Percentiles rank a stretch among this genome's conserved stretches.
These are phyloP conservation scores for Zygoascus bituminiphila DNA, from an alignment of 805 yeast species.

Conservation along the genomic window DNA sequence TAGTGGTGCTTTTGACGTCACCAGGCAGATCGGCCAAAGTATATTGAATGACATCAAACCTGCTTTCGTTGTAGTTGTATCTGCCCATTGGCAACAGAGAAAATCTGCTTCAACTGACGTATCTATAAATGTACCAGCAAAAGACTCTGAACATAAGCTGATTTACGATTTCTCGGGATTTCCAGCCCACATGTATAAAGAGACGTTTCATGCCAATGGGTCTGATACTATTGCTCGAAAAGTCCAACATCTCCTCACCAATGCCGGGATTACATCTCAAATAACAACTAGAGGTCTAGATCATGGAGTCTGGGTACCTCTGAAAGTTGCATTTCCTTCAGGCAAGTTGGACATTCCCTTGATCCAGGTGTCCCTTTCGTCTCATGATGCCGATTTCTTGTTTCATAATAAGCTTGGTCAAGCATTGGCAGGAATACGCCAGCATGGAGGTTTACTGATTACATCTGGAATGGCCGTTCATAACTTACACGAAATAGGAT, in stretches of 20 bases:
- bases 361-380: conserved; percentile 35
- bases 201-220: conserved; percentile 48
- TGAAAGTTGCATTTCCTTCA: conserved; percentile 53
- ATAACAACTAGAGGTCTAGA: conserved; percentile 53
- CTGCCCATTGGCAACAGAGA: conserved; percentile 66
- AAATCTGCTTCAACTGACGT: conserved; percentile 1
- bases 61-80: conserved; percentile 53
- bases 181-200: conserved; percentile 55
- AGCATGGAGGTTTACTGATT: conserved; percentile 40
- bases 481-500: conserved; percentile 50
- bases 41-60: conserved; percentile 46
- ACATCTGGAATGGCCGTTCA: conserved; percentile 79
- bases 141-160: conserved; percentile 40
- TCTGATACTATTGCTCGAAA: conserved; percentile 37
- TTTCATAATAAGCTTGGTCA: conserved; percentile 44
- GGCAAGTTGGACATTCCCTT: conserved; percentile 29
- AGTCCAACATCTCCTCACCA: conserved; percentile 35
- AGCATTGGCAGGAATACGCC: conserved; percentile 43
- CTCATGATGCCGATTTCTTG: conserved; percentile 31
- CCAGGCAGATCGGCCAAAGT: conserved; percentile 42
- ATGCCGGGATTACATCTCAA: conserved; percentile 38
- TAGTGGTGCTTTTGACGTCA: conserved; percentile 49
- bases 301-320: conserved; percentile 80
- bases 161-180: conserved; percentile 73
- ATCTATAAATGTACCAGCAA: conserved; percentile 5